These are phyloP conservation scores for Clavispora santaluciae DNA, from an alignment of 805 yeast genomes.

Conservation along the genomic window DNA sequence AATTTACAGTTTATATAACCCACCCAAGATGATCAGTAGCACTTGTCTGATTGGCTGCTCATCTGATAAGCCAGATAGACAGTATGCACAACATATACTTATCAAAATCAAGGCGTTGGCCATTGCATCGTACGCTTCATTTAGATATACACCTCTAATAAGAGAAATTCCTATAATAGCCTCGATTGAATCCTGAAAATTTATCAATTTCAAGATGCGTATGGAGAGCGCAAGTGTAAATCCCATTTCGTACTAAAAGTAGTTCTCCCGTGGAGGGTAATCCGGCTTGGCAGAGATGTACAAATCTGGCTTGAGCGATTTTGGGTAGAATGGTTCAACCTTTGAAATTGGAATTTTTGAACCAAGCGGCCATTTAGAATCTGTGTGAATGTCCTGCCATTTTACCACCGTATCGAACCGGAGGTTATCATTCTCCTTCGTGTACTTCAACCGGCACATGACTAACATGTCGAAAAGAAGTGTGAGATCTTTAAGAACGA, in stretches of 20 bases:
- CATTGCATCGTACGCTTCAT: no score
- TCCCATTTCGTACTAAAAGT: constrained; percentile 8
- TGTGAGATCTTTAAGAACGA: constrained; percentile 32
- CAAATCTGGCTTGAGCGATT: neutral
- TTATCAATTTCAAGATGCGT: no score
- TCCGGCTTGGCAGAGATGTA: neutral
- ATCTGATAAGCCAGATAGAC: no score
- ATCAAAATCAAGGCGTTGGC: no score
- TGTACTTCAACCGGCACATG: constrained; percentile 35
- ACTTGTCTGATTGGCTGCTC: no score
- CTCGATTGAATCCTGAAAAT: no score
- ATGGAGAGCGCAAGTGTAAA: no score
- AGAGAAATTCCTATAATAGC: no score
- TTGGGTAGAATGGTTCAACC: constrained; percentile 23
- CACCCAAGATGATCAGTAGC: no score
- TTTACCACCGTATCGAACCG: constrained; percentile 31
- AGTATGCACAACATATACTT: no score
- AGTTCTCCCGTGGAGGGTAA: constrained; percentile 6
- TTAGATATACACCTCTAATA: no score
- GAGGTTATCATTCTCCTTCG: constrained; percentile 39
- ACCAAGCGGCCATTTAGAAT: constrained; percentile 43
- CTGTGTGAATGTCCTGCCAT: constrained; percentile 32
- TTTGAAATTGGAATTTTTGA: constrained; percentile 29
- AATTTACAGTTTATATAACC: no score
- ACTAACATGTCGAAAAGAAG: constrained; percentile 39